Evolutionary conservation across 495 filamentous ascomycete genomes (phyloP).

Genomic region (Hypoxylon subgilvum): DNA sequence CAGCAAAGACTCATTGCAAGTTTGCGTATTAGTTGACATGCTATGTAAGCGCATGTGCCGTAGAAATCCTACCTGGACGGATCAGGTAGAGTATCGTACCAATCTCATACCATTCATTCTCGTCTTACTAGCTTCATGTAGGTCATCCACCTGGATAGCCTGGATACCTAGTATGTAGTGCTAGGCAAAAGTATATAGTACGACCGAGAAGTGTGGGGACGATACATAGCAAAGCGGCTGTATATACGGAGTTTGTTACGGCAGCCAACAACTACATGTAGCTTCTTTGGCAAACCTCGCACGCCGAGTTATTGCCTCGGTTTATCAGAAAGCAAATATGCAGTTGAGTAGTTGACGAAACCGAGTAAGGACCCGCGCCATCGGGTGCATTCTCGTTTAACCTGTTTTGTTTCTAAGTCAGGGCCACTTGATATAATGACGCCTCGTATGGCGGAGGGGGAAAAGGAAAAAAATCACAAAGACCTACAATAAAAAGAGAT

Average conservation of each 20-base stretch:
- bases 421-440: conserved; percentile 25
- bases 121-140: conserved; percentile 40
- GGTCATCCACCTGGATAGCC: conserved; percentile 35
- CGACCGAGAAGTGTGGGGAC: conserved; percentile 39
- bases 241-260: too few relatives aligned
- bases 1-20: conserved; percentile 2
- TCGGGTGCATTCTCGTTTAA: conserved; percentile 4
- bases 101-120: conserved; percentile 36
- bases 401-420: conserved; percentile 11
- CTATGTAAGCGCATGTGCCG: conserved; percentile 36
- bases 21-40: conserved; percentile 25
- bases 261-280: conserved; percentile 21
- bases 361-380: too few relatives aligned
- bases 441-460: conserved; percentile 23
- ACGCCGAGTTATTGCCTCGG: conserved; percentile 17
- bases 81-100: conserved; percentile 37
- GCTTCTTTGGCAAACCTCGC: conserved; percentile 9
- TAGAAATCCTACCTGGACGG: conserved; percentile 26
- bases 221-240: conserved; percentile 24
- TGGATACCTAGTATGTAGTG: too few relatives aligned
- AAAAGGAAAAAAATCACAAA: conserved; percentile 16
- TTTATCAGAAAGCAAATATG: conserved; percentile 5
- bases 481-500: conserved; percentile 35
- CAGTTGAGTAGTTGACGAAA: neutral
- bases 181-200: too few relatives aligned